Conservation (phyloP, 2,329 filamentous ascomycete species). For the Colletotrichum melonis region DNA sequence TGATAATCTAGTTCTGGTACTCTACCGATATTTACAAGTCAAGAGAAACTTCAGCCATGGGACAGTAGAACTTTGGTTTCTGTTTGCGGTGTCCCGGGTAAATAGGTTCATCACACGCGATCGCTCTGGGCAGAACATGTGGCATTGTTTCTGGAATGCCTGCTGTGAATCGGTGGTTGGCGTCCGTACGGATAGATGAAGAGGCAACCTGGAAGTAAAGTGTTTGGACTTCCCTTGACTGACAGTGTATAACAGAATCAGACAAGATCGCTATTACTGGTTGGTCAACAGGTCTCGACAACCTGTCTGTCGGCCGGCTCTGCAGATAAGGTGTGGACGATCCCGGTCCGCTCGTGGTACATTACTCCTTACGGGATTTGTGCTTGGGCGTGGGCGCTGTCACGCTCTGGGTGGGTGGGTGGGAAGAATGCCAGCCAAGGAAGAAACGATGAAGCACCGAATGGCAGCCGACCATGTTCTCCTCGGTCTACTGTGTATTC, state of each 20-base stretch:
- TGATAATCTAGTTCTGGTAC: neutral
- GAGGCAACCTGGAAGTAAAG: neutral
- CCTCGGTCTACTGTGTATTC: neutral
- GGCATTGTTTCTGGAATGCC: neutral
- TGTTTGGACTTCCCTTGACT: neutral
- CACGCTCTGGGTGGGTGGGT: too few species aligned
- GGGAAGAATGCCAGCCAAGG: neutral
- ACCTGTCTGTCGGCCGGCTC: neutral
- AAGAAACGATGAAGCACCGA: neutral
- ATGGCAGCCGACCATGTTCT: neutral
- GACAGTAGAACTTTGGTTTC: neutral
- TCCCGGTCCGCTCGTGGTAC: neutral
- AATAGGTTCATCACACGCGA: neutral
- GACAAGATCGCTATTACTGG: neutral
- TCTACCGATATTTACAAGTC: neutral
- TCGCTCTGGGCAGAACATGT: neutral
- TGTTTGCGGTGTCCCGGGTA: neutral
- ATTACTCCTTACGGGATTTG: too few species aligned
- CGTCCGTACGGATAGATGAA: too few species aligned
- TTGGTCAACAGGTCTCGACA: neutral
- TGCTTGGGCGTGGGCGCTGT: neutral
- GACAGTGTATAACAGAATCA: neutral
- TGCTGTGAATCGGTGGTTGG: neutral
- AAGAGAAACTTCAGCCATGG: neutral
- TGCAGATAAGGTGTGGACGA: neutral